Base-by-base conservation (phyloP, 2,329 filamentous ascomycete genomes). In the Knufia fluminis region DNA sequence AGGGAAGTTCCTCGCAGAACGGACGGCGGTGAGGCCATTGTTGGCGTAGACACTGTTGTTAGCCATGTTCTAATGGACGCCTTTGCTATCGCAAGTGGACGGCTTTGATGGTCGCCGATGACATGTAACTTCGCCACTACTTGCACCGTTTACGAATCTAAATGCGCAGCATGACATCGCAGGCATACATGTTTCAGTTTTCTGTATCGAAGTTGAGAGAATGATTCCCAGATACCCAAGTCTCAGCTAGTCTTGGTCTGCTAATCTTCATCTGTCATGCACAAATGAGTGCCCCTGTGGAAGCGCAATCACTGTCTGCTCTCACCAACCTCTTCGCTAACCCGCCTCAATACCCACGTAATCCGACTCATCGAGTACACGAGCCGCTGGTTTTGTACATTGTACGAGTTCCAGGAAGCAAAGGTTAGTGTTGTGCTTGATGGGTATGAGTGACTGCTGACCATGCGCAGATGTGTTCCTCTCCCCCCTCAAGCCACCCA, bases 381-480 rank as follows among this genome's bases (percentile, higher is more conserved):
- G 80, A 87, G 44, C 81, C 87, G 3, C 67, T 97, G 45, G 81
- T 83, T 2, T 77, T 98, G 35, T 98, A 98, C 68, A 94, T 98
- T 57, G 88, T 91, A 31, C 76, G 91, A 57, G 91, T 98, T 0
- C 92, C 92, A 1, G 91, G 91, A 19, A 94, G 86, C 55, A 80
- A 82, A 82, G 87, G 88, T 90, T 72, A 53, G 47, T 32, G n/a
- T 16, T 3, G 45, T 28, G 23, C 36, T 20, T 20, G 10, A n/a
- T 35, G 26, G 51, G 16, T 32, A 50, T n/a, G 6, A 45, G 43
- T 49, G 43, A 16, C n/a, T 46, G 22, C 26, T 35, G 41, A 46
- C 32, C 33, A 50, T 4, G 46, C 32, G 20, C 59, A 92, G 91
- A 96, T 74, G 78, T 96, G 50, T 94, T 96, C 59, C 79, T 98